These are phyloP conservation scores for Alisma plantagoaquatica DNA, from an alignment of 106 monocot genomes.

Conservation along the genomic window DNA sequence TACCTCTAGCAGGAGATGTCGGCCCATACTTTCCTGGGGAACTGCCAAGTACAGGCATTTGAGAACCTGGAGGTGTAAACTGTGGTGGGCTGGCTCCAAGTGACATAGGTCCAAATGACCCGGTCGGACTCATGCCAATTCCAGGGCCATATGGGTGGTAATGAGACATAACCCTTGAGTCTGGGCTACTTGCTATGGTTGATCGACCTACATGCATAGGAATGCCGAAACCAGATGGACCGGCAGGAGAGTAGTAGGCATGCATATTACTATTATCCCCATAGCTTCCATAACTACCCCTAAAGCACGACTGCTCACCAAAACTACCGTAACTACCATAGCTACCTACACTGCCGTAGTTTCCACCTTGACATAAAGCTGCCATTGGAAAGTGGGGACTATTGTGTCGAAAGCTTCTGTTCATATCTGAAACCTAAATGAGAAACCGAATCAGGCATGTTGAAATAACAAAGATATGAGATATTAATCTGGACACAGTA, in stretches of 20 bases:
- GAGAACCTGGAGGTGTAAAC: slow-evolving; percentile 76
- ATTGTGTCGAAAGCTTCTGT: slow-evolving; percentile 32
- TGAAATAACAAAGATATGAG: not conserved
- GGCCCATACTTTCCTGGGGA: slow-evolving; percentile 73
- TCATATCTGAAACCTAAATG: slow-evolving; percentile 62
- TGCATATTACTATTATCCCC: slow-evolving; percentile 42
- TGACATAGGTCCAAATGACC: slow-evolving; percentile 68
- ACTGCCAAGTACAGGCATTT: slow-evolving; percentile 44
- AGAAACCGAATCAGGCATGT: too few relatives aligned
- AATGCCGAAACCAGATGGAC: slow-evolving; percentile 56
- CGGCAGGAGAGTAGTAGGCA: slow-evolving; percentile 54
- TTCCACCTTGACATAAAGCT: slow-evolving; percentile 60
- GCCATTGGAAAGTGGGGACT: slow-evolving; percentile 53
- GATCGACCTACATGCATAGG: slow-evolving; percentile 58
- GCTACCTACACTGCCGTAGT: slow-evolving; percentile 86
- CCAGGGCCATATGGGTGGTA: slow-evolving; percentile 54
- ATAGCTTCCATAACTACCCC: slow-evolving; percentile 88
- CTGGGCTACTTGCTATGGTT: slow-evolving; percentile 67
- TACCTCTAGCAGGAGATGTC: slow-evolving; percentile 67
- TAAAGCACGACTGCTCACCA: slow-evolving; percentile 47
- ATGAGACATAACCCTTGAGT: slow-evolving; percentile 47
- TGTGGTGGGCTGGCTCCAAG: slow-evolving; percentile 96
- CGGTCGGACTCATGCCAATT: slow-evolving; percentile 57
- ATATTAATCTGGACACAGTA: not conserved
- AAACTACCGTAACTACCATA: slow-evolving; percentile 86